These are phyloP conservation scores for Coelastrella sp. DNA, from an alignment of 139 green algal genomes.

Conservation along the genomic window DNA sequence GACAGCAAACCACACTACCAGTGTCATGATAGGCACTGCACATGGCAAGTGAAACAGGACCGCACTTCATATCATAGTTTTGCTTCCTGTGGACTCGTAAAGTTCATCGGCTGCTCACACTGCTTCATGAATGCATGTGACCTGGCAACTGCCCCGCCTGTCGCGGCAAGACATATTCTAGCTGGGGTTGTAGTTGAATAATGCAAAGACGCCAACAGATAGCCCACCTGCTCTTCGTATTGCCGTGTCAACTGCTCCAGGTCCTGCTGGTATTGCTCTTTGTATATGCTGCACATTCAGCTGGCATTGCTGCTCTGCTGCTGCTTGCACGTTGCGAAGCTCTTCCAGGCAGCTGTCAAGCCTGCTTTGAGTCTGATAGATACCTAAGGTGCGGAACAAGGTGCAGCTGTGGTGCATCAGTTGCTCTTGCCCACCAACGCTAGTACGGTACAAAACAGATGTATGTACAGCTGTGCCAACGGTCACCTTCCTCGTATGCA, in stretches of 20 bases:
- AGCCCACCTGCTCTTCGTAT: conserved; percentile 28
- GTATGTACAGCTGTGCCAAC: background rate
- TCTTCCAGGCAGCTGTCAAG: background rate
- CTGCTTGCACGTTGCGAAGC: background rate
- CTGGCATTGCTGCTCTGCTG: background rate
- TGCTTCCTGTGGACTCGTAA: no score
- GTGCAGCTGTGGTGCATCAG: no score
- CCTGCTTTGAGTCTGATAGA: background rate
- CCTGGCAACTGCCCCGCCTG: no score
- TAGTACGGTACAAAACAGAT: no score
- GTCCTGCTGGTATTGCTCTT: conserved; percentile 23
- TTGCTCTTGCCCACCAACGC: no score
- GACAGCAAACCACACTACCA: background rate
- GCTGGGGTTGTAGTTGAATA: no score
- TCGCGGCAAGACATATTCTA: no score
- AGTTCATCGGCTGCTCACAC: no score
- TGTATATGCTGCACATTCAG: conserved; percentile 21
- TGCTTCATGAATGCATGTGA: no score
- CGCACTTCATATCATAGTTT: no score
- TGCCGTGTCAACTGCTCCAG: background rate
- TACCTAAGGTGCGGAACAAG: background rate
- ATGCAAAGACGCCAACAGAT: no score
- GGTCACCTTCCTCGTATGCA: background rate
- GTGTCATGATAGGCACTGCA: background rate
- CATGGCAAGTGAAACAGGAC: background rate